Conservation (phyloP, 2,329 filamentous ascomycete species). For the Zopfia rhizophila region DNA sequence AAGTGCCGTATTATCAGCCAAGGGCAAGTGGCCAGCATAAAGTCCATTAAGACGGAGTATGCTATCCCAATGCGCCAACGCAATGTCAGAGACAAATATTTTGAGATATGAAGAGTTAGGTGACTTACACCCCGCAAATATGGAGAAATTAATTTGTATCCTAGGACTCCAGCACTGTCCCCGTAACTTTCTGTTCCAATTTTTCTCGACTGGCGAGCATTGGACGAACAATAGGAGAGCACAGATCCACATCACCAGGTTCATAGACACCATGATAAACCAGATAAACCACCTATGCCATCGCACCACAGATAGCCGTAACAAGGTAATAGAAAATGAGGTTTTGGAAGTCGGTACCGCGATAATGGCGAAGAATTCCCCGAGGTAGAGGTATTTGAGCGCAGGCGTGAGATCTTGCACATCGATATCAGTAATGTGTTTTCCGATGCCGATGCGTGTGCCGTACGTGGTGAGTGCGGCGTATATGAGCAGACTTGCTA, state of each 20-base stretch:
- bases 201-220: constrained; percentile 20
- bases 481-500: too few species aligned
- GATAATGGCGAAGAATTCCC: constrained; percentile 23
- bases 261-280: constrained; percentile 25
- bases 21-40: constrained; percentile 38
- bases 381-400: constrained; percentile 23
- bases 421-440: constrained; percentile 17
- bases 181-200: constrained; percentile 18
- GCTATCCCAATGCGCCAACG: too few species aligned
- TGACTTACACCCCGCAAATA: constrained; percentile 22
- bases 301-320: constrained; percentile 13
- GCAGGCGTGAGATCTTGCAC: constrained; percentile 1
- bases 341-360: constrained; percentile 25
- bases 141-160: constrained; percentile 14
- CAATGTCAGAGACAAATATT: too few species aligned
- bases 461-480: too few species aligned
- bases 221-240: constrained; percentile 19
- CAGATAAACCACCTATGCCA: constrained; percentile 25
- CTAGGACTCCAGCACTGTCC: constrained; percentile 21
- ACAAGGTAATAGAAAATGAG: constrained; percentile 24
- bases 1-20: constrained; percentile 38
- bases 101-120: too few species aligned
- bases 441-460: constrained; percentile 25
- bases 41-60: constrained; percentile 35
- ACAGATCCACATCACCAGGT: constrained; percentile 16